phyloP scores from a whole-genome alignment of 139 green algal genomes.

The Desmodesmus armatus region DNA sequence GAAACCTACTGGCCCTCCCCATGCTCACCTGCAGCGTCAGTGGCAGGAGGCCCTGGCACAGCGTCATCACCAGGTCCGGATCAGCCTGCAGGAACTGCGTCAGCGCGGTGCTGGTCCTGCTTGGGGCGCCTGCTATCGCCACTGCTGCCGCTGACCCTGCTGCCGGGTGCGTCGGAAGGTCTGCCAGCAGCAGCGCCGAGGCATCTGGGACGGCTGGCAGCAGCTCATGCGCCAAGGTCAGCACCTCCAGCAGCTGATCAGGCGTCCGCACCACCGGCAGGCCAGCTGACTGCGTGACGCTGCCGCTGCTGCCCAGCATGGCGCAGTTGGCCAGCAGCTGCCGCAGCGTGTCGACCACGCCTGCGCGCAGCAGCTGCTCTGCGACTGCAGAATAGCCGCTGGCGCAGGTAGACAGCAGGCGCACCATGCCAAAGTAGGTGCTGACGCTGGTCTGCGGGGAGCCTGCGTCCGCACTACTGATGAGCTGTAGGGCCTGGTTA shows the following conservation, averaged over 20 bases:
- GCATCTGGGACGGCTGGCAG: slow-evolving; percentile 83
- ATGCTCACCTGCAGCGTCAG: slow-evolving; percentile 82
- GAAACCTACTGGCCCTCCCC: too few relatives aligned
- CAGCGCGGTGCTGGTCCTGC: slow-evolving; percentile 35
- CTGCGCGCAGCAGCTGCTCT: slow-evolving; percentile 71
- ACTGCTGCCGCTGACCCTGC: slow-evolving; percentile 24
- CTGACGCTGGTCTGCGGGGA: slow-evolving; percentile 72
- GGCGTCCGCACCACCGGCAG: slow-evolving; percentile 65
- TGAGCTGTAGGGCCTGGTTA: slow-evolving; percentile 78
- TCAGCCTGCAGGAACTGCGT: slow-evolving; percentile 65
- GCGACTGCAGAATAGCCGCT: slow-evolving; percentile 67
- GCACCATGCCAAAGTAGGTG: slow-evolving; percentile 89
- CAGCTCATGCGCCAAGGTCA: slow-evolving; percentile 79
- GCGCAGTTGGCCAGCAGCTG: slow-evolving; percentile 61
- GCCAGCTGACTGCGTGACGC: background rate
- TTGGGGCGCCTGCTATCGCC: background rate
- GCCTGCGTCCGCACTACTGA: slow-evolving; percentile 67
- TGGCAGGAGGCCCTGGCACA: slow-evolving; percentile 79
- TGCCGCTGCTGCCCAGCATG: slow-evolving; percentile 36
- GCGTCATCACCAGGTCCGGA: slow-evolving; percentile 67
- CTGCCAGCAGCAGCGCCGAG: slow-evolving; percentile 55
- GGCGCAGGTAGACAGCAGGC: slow-evolving; percentile 81
- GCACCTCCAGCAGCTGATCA: slow-evolving; percentile 88
- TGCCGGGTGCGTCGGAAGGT: slow-evolving; percentile 26
- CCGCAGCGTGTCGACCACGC: slow-evolving; percentile 66